phyloP scores from a whole-genome alignment of 1,139 yeast genomes.

The Lipomyces yarrowii region DNA sequence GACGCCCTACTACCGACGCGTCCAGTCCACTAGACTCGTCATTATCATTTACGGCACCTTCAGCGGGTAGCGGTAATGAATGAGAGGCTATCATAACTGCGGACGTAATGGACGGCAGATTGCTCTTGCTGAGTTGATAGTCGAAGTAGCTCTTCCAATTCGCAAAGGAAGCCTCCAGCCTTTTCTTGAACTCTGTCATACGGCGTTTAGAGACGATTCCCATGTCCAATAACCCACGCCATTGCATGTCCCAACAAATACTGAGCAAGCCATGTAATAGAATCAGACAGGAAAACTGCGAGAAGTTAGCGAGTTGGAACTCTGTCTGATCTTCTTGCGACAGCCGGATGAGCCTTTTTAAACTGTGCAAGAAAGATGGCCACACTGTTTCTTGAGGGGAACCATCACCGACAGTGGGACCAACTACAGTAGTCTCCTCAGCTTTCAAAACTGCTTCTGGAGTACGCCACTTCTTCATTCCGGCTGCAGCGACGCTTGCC shows the following conservation, averaged over 20 bases:
- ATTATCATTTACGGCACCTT: background rate
- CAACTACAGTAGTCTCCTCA: background rate
- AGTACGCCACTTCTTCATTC: constrained; percentile 15
- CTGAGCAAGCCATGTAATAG: constrained; percentile 48
- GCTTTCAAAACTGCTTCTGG: background rate
- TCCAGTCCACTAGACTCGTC: background rate
- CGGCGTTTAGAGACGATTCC: constrained; percentile 43
- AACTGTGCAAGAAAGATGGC: constrained; percentile 48
- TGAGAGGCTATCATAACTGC: constrained; percentile 16
- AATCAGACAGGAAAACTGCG: constrained; percentile 47
- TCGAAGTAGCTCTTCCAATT: constrained; percentile 50
- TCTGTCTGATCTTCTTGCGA: constrained; percentile 44
- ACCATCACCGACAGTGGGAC: constrained; percentile 8
- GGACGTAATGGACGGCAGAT: constrained; percentile 29
- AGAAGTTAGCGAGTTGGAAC: constrained; percentile 46
- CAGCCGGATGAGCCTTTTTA: constrained; percentile 46
- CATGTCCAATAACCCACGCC: constrained; percentile 42
- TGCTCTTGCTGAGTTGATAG: constrained; percentile 38
- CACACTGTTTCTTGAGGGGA: constrained; percentile 40
- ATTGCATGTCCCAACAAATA: constrained; percentile 46
- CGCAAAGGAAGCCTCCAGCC: constrained; percentile 44
- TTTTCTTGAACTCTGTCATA: constrained; percentile 40
- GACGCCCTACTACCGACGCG: background rate
- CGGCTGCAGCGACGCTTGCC: constrained; percentile 35
- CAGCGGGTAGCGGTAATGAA: background rate